phyloP scores from a whole-genome alignment of 495 filamentous ascomycete genomes.

The Rostrohypoxylon terebratum region DNA sequence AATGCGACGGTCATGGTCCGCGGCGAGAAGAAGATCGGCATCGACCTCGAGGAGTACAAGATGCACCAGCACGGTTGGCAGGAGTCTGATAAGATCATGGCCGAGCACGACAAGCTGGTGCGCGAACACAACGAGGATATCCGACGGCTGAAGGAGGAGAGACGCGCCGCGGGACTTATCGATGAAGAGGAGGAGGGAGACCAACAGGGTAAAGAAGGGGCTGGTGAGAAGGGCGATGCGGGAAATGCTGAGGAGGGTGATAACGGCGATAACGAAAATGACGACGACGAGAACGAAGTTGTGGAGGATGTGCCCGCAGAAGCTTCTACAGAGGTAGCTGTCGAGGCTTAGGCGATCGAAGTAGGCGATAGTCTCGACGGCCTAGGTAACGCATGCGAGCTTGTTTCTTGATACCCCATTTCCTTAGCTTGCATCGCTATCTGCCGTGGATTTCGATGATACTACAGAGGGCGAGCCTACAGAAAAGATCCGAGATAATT shows the following conservation, averaged over 20 bases:
- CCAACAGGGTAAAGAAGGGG: slow-evolving; percentile 52
- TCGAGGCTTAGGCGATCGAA: slow-evolving; percentile 2
- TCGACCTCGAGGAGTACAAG: slow-evolving; percentile 76
- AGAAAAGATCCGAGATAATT: not conserved
- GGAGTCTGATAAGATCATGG: slow-evolving; percentile 72
- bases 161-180: slow-evolving; percentile 46
- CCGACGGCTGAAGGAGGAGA: slow-evolving; percentile 56
- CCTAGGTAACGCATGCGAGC: slow-evolving; percentile 17
- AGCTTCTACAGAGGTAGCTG: not conserved
- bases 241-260: slow-evolving; percentile 15
- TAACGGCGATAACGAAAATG: not conserved
- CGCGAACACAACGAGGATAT: slow-evolving; percentile 73
- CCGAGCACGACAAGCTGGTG: slow-evolving; percentile 74
- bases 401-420: slow-evolving; percentile 42
- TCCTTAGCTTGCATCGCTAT: slow-evolving; percentile 36
- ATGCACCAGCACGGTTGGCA: slow-evolving; percentile 68
- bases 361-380: not conserved
- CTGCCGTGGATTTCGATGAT: not conserved
- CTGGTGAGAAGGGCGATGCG: slow-evolving; percentile 26
- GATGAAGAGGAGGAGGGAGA: slow-evolving; percentile 53
- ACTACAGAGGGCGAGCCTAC: not conserved
- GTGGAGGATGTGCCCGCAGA: not conserved
- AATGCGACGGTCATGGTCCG: slow-evolving; percentile 70
- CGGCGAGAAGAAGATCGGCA: slow-evolving; percentile 65
- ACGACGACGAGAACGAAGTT: not conserved